Conservation (phyloP, 305 asterid species). For the Ajuga reptans region DNA sequence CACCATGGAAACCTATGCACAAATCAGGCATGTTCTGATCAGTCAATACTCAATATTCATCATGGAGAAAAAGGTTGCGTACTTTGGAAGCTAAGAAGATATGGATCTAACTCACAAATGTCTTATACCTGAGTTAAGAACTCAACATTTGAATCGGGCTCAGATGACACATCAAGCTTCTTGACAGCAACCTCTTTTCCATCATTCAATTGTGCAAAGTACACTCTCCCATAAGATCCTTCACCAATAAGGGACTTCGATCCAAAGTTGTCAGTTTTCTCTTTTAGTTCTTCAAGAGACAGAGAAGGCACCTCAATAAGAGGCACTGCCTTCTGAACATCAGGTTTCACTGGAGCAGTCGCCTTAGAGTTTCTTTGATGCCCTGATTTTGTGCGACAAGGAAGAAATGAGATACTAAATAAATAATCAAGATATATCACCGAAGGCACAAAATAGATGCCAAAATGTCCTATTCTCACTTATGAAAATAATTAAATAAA, state of each 20-base stretch:
- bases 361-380: constrained; percentile 63
- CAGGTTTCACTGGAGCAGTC: constrained; percentile 62
- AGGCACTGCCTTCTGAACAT: constrained; percentile 62
- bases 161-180: constrained; percentile 77
- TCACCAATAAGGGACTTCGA: constrained; percentile 89
- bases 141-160: constrained; percentile 55
- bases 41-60: constrained; percentile 22
- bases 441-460: constrained; percentile 2
- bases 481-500: no score
- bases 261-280: constrained; percentile 85
- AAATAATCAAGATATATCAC: background rate
- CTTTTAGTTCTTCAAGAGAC: constrained; percentile 80
- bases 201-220: constrained; percentile 58
- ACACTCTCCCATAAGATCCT: constrained; percentile 95
- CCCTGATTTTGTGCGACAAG: constrained; percentile 34
- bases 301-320: constrained; percentile 78
- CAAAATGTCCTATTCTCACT: background rate
- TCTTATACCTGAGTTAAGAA: constrained; percentile 54
- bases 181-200: constrained; percentile 87
- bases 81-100: background rate
- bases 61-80: constrained; percentile 13
- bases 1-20: constrained; percentile 57
- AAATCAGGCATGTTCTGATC: constrained; percentile 9
- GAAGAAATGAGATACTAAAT: constrained; percentile 7
- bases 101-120: constrained; percentile 1